phyloP scores from a whole-genome alignment of 176 grass and related monocot genomes.

The Oryza rufipogon region DNA sequence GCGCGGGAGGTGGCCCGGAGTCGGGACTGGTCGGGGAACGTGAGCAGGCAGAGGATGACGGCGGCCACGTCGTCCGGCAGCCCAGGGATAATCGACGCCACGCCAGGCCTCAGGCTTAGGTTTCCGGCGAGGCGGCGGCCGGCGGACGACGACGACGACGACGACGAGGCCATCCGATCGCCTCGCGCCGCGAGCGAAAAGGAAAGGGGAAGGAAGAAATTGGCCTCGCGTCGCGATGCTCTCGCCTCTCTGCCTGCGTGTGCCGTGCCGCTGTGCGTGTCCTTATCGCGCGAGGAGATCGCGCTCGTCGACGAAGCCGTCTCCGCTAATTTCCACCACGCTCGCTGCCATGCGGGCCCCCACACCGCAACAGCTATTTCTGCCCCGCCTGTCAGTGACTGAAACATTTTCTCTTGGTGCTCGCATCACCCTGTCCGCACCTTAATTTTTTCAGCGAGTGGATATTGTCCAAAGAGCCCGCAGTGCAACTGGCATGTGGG shows the following conservation, averaged over 20 bases:
- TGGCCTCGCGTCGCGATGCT: background rate
- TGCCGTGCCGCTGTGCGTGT: background rate
- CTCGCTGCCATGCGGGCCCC: background rate
- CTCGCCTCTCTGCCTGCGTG: background rate
- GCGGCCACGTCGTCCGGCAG: slow-evolving; percentile 72
- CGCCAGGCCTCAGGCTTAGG: slow-evolving; percentile 30
- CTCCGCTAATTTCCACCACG: background rate
- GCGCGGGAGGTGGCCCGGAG: slow-evolving; percentile 75
- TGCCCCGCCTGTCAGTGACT: background rate
- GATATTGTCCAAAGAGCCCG: background rate
- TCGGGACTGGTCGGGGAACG: slow-evolving; percentile 66
- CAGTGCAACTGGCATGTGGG: background rate
- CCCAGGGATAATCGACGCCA: slow-evolving; percentile 66
- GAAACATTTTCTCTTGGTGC: background rate
- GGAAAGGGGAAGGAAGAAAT: slow-evolving; percentile 1
- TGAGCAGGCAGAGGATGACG: slow-evolving; percentile 73
- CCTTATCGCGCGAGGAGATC: background rate
- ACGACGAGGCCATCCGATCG: slow-evolving; percentile 52
- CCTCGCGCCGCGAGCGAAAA: slow-evolving; percentile 15
- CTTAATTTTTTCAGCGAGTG: background rate
- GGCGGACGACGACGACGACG: background rate
- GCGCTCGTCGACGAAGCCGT: background rate
- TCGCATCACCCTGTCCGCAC: background rate
- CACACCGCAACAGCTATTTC: background rate
- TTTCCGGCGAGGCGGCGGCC: slow-evolving; percentile 35